These are phyloP conservation scores for Aurifilum marmelostoma DNA, from an alignment of 2,329 filamentous ascomycete genomes.

Conservation along the genomic window DNA sequence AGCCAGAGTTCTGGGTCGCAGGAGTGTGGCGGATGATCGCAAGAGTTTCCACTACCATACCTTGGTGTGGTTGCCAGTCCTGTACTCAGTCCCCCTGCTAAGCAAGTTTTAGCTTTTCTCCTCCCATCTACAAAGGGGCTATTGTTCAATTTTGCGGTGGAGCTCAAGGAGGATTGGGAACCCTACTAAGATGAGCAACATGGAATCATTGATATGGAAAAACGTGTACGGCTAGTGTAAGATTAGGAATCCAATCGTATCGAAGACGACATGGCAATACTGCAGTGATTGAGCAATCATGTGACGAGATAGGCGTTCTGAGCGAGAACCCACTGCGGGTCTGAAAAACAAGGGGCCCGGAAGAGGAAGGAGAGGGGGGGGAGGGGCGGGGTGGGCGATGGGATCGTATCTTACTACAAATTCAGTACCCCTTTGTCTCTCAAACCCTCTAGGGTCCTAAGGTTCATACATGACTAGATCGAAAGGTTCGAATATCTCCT, in stretches of 20 bases:
- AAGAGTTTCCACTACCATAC: slow-evolving; percentile 1
- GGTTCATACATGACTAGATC: no score
- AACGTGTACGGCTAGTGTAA: background rate
- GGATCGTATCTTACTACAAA: no score
- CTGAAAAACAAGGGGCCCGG: no score
- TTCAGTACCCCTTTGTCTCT: no score
- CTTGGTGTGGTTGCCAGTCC: background rate
- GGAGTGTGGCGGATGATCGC: background rate
- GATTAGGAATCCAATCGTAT: background rate
- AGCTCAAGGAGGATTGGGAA: background rate
- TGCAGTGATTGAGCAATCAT: background rate
- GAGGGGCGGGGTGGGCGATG: no score
- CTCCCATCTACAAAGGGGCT: background rate
- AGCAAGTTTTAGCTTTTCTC: background rate
- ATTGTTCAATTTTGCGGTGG: background rate
- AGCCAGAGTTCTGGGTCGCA: background rate
- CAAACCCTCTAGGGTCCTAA: no score
- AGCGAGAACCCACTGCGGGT: no score
- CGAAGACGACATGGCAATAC: background rate
- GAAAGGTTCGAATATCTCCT: no score
- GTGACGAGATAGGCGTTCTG: background rate
- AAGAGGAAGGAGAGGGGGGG: no score
- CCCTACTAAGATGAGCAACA: background rate
- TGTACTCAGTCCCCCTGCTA: background rate
- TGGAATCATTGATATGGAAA: background rate